A percentile compares a stretch with the other conserved stretches of the same genome.
phyloP scores from a whole-genome alignment of 2,329 filamentous ascomycete species.

The Fusarium chaquense region DNA sequence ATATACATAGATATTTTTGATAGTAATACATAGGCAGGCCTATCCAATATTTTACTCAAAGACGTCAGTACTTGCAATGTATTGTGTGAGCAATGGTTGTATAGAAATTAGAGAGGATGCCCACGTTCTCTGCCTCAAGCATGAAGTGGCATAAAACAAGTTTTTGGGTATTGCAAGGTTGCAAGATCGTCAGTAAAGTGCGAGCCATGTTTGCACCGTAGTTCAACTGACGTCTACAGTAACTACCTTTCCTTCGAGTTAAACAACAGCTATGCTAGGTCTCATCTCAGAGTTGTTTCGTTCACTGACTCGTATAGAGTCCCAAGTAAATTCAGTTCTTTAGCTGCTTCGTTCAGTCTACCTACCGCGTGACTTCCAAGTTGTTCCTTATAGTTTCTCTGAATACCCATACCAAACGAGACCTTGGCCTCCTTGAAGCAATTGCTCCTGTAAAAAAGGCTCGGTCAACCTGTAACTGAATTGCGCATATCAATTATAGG shows the following conservation, averaged over 20 bases:
- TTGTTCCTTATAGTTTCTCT: too few relatives aligned
- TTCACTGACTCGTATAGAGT: background rate
- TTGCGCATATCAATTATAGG: too few relatives aligned
- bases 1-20: constrained; percentile 12
- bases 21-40: constrained; percentile 43
- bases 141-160: background rate
- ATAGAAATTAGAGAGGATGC: background rate
- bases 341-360: background rate
- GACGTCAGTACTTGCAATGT: too few relatives aligned
- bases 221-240: background rate
- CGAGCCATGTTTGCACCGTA: background rate
- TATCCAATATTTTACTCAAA: constrained; percentile 4
- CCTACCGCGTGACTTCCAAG: background rate
- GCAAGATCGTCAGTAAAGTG: background rate
- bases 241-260: background rate
- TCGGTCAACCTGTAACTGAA: too few relatives aligned
- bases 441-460: too few relatives aligned
- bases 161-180: background rate
- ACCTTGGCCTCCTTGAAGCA: too few relatives aligned
- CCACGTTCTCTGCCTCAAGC: background rate
- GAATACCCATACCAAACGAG: too few relatives aligned
- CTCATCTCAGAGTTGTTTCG: background rate
- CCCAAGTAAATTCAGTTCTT: background rate
- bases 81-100: background rate
- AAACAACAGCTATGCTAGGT: background rate